phyloP scores from a whole-genome alignment of 2,329 filamentous ascomycete species.

The Sclerotinia minor region DNA sequence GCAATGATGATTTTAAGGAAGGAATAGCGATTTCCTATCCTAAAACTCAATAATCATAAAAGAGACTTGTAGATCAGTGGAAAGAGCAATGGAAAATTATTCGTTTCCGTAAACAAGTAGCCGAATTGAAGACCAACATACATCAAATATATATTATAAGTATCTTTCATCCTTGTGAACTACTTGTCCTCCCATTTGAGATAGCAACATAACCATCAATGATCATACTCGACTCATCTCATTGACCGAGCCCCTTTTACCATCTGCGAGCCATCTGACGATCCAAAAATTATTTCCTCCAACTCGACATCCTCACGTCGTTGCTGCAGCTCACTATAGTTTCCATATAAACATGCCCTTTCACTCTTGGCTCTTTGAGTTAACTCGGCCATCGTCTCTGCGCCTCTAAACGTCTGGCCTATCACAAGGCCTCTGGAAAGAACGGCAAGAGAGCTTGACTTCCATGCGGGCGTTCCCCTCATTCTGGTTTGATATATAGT shows the following conservation, averaged over 20 bases:
- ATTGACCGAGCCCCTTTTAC: neutral
- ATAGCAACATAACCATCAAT: neutral
- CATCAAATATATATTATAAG: neutral
- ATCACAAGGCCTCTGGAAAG: constrained; percentile 6
- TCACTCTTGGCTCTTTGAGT: constrained; percentile 6
- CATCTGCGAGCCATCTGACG: neutral
- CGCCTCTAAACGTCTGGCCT: constrained; percentile 1
- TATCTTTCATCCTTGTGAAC: neutral
- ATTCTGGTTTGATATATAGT: constrained; percentile 16
- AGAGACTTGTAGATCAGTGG: too few species aligned
- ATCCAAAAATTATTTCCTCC: constrained; percentile 7
- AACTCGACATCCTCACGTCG: neutral
- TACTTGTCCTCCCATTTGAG: neutral
- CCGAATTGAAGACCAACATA: neutral
- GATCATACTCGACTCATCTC: neutral
- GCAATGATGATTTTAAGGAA: too few species aligned
- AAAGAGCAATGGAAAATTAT: too few species aligned
- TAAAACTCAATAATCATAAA: too few species aligned
- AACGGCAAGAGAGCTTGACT: constrained; percentile 14
- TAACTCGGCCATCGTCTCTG: constrained; percentile 1
- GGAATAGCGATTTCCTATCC: too few species aligned
- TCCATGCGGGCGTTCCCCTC: constrained; percentile 8
- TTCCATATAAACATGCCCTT: constrained; percentile 3
- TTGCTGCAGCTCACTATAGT: constrained; percentile 3
- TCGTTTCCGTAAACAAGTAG: neutral